Conservation (phyloP, 2,329 filamentous ascomycete species). For the Colletotrichum limetticola region DNA sequence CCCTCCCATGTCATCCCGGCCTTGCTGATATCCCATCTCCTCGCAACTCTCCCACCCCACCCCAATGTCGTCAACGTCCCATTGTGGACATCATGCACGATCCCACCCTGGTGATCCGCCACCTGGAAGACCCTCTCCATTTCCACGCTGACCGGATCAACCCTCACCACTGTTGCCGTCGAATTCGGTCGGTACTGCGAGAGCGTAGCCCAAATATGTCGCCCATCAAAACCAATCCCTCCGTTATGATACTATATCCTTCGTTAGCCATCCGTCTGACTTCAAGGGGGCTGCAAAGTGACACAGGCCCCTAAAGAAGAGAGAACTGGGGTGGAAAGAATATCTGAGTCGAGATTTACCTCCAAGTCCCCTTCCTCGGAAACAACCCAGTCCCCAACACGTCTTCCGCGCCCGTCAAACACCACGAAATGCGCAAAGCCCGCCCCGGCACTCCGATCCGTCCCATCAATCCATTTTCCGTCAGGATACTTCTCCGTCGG, state of each 20-base stretch:
- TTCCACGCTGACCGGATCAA: conserved; percentile 49
- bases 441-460: conserved; percentile 55
- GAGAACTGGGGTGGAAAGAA: background rate
- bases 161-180: conserved; percentile 53
- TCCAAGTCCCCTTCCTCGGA: conserved; percentile 44
- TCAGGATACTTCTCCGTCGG: conserved; percentile 49
- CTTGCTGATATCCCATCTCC: conserved; percentile 45
- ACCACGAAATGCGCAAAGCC: conserved; percentile 58
- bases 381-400: conserved; percentile 56
- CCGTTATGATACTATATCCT: conserved; percentile 55
- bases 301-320: background rate
- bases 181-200: conserved; percentile 59
- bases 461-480: conserved; percentile 59
- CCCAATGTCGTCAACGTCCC: conserved; percentile 53
- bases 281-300: background rate
- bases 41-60: conserved; percentile 57
- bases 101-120: conserved; percentile 57
- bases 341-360: background rate
- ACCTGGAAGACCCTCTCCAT: conserved; percentile 48
- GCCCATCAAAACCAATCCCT: conserved; percentile 60
- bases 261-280: background rate
- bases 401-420: conserved; percentile 52
- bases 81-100: conserved; percentile 52
- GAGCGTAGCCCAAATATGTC: conserved; percentile 57
- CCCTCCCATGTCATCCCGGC: no score